Conservation (phyloP, 805 yeast genomes). For the Grigorovia transvaalensis region DNA sequence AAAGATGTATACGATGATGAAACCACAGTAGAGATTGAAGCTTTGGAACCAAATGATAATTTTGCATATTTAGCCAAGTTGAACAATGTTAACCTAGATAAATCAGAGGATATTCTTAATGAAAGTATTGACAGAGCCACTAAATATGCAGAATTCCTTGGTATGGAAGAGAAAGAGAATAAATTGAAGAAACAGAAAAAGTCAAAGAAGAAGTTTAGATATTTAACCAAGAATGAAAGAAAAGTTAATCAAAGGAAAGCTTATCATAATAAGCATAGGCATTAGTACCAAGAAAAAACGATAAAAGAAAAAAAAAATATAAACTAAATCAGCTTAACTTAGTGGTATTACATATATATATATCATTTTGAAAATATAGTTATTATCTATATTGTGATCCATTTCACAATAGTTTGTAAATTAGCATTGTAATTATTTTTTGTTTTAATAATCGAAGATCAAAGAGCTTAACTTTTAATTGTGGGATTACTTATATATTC, state of each 20-base stretch:
- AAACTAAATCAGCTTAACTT: no score
- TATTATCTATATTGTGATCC: neutral
- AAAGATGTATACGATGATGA: constrained; percentile 28
- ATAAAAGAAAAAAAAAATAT: no score
- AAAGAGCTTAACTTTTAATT: constrained; percentile 1
- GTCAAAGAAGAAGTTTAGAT: constrained; percentile 65
- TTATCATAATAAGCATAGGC: constrained; percentile 29
- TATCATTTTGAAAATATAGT: no score
- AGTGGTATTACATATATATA: neutral
- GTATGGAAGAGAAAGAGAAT: constrained; percentile 36
- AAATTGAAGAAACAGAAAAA: constrained; percentile 20
- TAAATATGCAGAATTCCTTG: constrained; percentile 64
- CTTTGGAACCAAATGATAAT: constrained; percentile 36
- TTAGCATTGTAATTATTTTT: neutral
- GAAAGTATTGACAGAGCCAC: constrained; percentile 70
- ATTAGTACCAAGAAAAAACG: neutral
- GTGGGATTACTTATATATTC: constrained; percentile 37
- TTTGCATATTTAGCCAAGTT: constrained; percentile 54
- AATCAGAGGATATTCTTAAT: constrained; percentile 59
- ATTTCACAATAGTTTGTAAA: neutral
- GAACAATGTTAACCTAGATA: constrained; percentile 61
- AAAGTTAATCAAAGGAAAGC: constrained; percentile 43
- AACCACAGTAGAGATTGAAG: constrained; percentile 39
- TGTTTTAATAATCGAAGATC: neutral
- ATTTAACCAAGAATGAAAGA: constrained; percentile 74